A percentile compares a stretch with the other conserved stretches of the same genome.
These are phyloP conservation scores for Yamadazyma mexicana DNA, from an alignment of 1,139 yeast genomes.

Conservation along the genomic window DNA sequence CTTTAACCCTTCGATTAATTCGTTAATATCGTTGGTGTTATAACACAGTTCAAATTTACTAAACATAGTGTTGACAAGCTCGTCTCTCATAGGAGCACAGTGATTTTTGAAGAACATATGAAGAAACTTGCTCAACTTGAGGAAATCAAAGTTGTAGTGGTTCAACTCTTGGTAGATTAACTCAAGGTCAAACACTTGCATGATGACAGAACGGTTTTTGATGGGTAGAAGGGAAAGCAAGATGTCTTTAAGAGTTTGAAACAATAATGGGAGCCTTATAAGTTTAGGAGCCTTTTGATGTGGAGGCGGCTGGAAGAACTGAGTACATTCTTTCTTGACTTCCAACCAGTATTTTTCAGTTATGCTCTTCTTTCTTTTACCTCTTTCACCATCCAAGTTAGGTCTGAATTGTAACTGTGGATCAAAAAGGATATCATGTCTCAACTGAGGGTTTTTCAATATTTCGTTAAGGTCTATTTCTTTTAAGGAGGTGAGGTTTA, in stretches of 20 bases:
- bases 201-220: conserved; percentile 66
- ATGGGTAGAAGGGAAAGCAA: conserved; percentile 73
- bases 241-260: conserved; percentile 76
- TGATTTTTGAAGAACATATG: conserved; percentile 72
- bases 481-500: conserved; percentile 75
- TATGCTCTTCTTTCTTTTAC: conserved; percentile 69
- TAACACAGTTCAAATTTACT: conserved; percentile 65
- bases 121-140: conserved; percentile 68
- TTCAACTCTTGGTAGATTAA: conserved; percentile 73
- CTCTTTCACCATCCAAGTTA: conserved; percentile 87
- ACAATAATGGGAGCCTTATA: conserved; percentile 64
- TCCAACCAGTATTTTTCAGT: conserved; percentile 86
- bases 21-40: conserved; percentile 48
- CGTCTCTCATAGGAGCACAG: conserved; percentile 95
- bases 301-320: conserved; percentile 29
- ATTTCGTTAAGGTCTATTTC: conserved; percentile 90
- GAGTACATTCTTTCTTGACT: conserved; percentile 61
- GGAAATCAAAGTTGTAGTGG: conserved; percentile 68
- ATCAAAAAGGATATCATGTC: conserved; percentile 92
- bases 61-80: conserved; percentile 85
- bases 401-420: conserved; percentile 93
- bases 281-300: conserved; percentile 21
- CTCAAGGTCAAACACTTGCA: conserved; percentile 76
- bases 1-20: conserved; percentile 74
- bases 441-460: conserved; percentile 84